Base-by-base conservation (phyloP, 306 rosid species). In the Adenanthera pavonina region DNA sequence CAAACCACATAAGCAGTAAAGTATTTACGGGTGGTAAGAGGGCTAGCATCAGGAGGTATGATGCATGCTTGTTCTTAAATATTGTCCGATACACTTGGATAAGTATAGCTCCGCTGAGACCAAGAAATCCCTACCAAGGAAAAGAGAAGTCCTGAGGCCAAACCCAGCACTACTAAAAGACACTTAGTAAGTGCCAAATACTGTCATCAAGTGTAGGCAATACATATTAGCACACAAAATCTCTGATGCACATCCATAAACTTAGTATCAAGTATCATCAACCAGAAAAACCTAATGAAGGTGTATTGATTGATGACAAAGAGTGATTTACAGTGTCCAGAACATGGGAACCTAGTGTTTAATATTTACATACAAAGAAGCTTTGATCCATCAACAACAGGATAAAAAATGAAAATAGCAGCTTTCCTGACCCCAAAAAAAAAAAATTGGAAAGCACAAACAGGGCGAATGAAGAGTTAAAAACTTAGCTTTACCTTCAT, bases 101-200 rank as follows among this genome's bases (percentile, higher is more conserved):
- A 53, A 94, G 64, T 69, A 92, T 88, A 75, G 98, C 97, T 74
- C 97, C 97, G 7, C 75, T 70, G 19, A 70, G 90, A 83, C 98
- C 98, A 65, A 92, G 86, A 85, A 90, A 94, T 25, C 98, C 97
- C 98, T 94, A 82, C 2, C 52, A 80, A 67, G 69, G 34, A 65
- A 44, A 20, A 25, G 38, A 34, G 66, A 61, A 62, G 51, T 53
- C 36, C 30, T 60, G 81, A 33, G n/a, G 40, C 43, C 35, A 78
- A 78, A 73, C 56, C 68, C 62, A 64, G 35, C 69, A 73, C 38
- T 57, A 60, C 38, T 53, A 34, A n/a, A 38, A 78, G 25, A 67
- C 67, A 75, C 52, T 59, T 61, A 69, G 72, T 46, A 33, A 77
- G 72, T 46, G 77, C 35, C 2, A 64, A 46, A 64, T 54, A 30